phyloP scores from a whole-genome alignment of 2,329 filamentous ascomycete genomes.

The Nannizziopsis barbatae region DNA sequence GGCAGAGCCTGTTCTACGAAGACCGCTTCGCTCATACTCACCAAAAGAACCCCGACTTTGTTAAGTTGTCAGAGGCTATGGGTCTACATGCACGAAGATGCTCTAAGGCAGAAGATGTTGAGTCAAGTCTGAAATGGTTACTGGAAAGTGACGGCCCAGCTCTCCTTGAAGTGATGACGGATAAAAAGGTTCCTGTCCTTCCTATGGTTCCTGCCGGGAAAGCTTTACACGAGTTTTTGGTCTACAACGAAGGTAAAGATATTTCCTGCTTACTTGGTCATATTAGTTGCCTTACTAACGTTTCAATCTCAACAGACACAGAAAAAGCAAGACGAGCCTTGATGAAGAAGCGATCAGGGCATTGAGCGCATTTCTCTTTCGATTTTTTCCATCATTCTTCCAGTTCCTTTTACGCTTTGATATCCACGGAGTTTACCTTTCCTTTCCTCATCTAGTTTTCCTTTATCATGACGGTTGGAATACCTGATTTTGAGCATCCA shows the following conservation, averaged over 20 bases:
- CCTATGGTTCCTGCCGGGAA: conserved; percentile 90
- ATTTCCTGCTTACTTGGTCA: conserved; percentile 2
- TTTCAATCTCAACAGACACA: conserved; percentile 41
- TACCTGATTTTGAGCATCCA: background rate
- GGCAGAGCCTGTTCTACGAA: conserved; percentile 96
- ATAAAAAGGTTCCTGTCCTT: conserved; percentile 69
- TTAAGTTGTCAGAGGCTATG: conserved; percentile 88
- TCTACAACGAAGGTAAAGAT: conserved; percentile 64
- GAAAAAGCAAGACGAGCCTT: conserved; percentile 55
- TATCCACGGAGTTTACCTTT: conserved; percentile 28
- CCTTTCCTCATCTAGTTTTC: background rate
- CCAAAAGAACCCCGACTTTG: conserved; percentile 90
- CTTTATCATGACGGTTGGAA: background rate
- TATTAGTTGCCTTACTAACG: conserved; percentile 10
- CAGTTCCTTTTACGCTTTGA: conserved; percentile 26
- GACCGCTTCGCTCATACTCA: conserved; percentile 87
- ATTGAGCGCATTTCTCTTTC: conserved; percentile 9
- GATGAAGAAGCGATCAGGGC: conserved; percentile 52
- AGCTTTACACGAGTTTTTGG: conserved; percentile 83
- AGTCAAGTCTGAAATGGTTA: conserved; percentile 73
- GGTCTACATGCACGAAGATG: conserved; percentile 64
- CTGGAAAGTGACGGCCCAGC: conserved; percentile 84
- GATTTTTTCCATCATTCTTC: conserved; percentile 17
- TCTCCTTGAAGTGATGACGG: conserved; percentile 80
- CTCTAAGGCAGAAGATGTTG: conserved; percentile 63